Conservation (phyloP, 2,329 filamentous ascomycete species). For the Arthrobotrys entomopaga region DNA sequence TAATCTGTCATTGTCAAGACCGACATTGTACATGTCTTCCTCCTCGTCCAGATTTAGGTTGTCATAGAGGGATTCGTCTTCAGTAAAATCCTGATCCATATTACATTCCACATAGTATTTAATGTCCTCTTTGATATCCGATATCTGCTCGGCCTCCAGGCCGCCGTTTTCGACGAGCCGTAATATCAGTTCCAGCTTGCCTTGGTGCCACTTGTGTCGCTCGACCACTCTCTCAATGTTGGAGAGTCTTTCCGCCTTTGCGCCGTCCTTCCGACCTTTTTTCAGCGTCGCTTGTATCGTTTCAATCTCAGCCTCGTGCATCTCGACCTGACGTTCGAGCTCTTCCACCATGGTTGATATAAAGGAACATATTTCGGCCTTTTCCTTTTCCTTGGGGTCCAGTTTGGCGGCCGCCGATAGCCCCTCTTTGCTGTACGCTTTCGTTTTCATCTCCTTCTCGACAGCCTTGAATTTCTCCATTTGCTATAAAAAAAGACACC, state of each 20-base stretch:
- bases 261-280: conserved; percentile 87
- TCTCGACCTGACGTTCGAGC: conserved; percentile 91
- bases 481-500: conserved; percentile 71
- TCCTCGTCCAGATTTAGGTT: conserved; percentile 92
- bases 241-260: conserved; percentile 86
- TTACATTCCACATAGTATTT: conserved; percentile 94
- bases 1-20: conserved; percentile 80
- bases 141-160: conserved; percentile 86
- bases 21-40: conserved; percentile 85
- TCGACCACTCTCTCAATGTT: conserved; percentile 87
- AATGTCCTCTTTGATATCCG: conserved; percentile 89
- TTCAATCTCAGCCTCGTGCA: conserved; percentile 89
- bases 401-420: conserved; percentile 89
- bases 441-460: conserved; percentile 99
- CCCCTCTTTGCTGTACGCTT: conserved; percentile 98
- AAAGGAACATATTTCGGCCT: conserved; percentile 87
- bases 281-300: conserved; percentile 87
- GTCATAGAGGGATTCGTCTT: conserved; percentile 95
- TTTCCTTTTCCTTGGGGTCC: conserved; percentile 97
- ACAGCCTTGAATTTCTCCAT: conserved; percentile 99
- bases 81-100: conserved; percentile 86
- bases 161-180: conserved; percentile 91
- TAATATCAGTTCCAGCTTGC: conserved; percentile 88
- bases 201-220: conserved; percentile 95
- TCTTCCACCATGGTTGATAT: conserved; percentile 87